Evolutionary conservation across 306 rosid species (phyloP), one percentile per base, ranked within the genome.

Genomic region (Hippophae gyantsensis): DNA sequence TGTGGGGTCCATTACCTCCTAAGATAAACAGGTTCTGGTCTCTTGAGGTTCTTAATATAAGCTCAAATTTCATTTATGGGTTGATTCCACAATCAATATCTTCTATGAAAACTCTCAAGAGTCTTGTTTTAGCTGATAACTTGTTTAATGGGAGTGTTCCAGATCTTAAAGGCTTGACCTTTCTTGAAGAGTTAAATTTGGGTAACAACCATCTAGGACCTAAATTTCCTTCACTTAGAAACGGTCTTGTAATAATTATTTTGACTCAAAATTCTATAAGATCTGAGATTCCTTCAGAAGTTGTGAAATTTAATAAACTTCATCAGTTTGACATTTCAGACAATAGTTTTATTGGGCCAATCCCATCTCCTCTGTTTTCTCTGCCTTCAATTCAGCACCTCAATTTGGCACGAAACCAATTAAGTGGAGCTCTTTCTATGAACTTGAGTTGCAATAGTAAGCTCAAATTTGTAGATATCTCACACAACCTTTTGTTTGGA

Each of bases 1-100:
- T 92, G 56, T 87, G 98, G 96, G 98, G 98, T 52, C 93, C 86
- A 12, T 53, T 92, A 6, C 95, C 98, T 6, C 60, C 74, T 43
- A 83, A 87, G 75, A 74, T 92, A 56, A 71, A 58, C 13, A 51
- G 95, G 66, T 71, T 85, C 6, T 46, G 69, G 70, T 74, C 80
- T 2, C 84, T 92, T 13, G 87, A 87, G 54, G 73, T 62, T 61
- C 64, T 92, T 7, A 85, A 92, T 64, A 10, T 92, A 6, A 79
- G 84, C 77, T 87, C 93, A 43, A 92, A 87, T 70, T 83, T 72
- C 76, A 60, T 90, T 11, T 53, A 60, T 59, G 98, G 96, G 18
- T 58, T 52, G 63, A 80, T 90, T 46, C 84, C 96, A 5, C 3
- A 76, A 13, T 77, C 95, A 43, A 45, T 90, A 0, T 11, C 79